Evolutionary conservation across 2,329 filamentous ascomycete species (phyloP), one percentile per base, ranked within the genome.

Genomic region (Scedosporium aurantiacum): DNA sequence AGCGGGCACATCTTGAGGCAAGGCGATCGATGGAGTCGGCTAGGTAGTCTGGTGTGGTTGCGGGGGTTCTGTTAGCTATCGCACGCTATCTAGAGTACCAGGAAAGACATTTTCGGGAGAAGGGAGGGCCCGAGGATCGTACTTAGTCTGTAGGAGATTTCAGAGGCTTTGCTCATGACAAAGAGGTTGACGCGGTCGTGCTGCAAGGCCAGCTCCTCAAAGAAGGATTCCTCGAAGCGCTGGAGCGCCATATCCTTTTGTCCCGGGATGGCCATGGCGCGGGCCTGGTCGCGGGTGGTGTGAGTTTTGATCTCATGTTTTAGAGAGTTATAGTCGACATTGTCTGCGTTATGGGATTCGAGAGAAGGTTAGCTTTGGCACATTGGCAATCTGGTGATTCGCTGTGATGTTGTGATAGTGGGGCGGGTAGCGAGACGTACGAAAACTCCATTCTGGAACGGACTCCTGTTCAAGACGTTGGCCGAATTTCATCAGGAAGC

Each of bases 321-420:
- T 65, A 95, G 82, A 57, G 89, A 88, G 72, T 93, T 90, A 78
- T 95, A 95, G 73, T 94, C 90, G 73, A 95, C 85, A 73, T 95
- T 94, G 72, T 92, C 87, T 90, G 52, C 43, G 16, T 16, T 27
- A 28, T 37, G 54, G 6, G 23, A 6, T 21, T 43, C 56, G 16
- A 37, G 28, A 37, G 4, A 12, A 37, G 8, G 28, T 10, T 37
- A 10, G 8, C 7, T 18, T 56, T 56, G 25, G 16, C 25, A 27
- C 52, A 18, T 56, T 16, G 16, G 18, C n/a, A n/a, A 16, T n/a
- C 21, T 16, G 16, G 27, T 50, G n/a, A 50, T 12, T 50, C 52
- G 23, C 18, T 28, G 16, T 7, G 21, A 16, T 56, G 4, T 2
- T n/a, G 52, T 56, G 8, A 7, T 25, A 5, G 21, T 6, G 23